Conservation (phyloP, 768 basidiomycete species). For the Termitomyces sp. region DNA sequence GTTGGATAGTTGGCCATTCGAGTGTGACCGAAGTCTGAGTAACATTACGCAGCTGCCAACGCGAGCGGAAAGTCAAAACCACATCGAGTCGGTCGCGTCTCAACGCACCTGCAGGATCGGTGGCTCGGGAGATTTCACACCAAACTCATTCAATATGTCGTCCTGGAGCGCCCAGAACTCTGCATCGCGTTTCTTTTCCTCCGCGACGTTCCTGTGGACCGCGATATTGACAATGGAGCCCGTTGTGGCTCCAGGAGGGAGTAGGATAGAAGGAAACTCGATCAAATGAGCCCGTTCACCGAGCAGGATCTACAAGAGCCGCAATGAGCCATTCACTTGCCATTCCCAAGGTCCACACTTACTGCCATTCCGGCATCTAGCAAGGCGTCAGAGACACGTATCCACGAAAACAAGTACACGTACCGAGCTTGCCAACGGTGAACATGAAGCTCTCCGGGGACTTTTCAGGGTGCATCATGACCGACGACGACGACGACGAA, state of each 20-base stretch:
- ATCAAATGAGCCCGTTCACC: constrained; percentile 95
- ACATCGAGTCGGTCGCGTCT: not conserved
- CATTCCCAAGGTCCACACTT: constrained; percentile 15
- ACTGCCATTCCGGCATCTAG: constrained; percentile 94
- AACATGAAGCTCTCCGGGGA: constrained; percentile 75
- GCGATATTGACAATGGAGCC: constrained; percentile 98
- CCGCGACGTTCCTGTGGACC: constrained; percentile 79
- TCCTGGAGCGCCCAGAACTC: constrained; percentile 86
- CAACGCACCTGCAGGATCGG: constrained; percentile 67
- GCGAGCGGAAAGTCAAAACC: not conserved
- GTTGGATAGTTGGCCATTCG: constrained; percentile 85
- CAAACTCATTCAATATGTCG: constrained; percentile 72
- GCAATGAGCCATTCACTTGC: constrained; percentile 4
- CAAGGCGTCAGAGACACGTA: constrained; percentile 4
- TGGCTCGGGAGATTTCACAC: constrained; percentile 55
- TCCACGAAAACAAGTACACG: constrained; percentile 18
- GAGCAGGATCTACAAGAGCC: constrained; percentile 66
- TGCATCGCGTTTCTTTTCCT: constrained; percentile 75
- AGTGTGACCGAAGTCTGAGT: constrained; percentile 97
- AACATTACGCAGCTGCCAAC: constrained; percentile 71
- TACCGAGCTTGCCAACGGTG: constrained; percentile 93
- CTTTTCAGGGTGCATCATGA: constrained; percentile 24
- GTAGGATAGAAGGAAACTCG: constrained; percentile 93
- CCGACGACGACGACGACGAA: constrained; percentile 1
- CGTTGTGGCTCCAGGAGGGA: constrained; percentile 87